Percentiles rank a stretch among this genome's conserved stretches.
Evolutionary conservation across 2,329 filamentous ascomycete genomes (phyloP).

Genomic region (Nemania sp.): DNA sequence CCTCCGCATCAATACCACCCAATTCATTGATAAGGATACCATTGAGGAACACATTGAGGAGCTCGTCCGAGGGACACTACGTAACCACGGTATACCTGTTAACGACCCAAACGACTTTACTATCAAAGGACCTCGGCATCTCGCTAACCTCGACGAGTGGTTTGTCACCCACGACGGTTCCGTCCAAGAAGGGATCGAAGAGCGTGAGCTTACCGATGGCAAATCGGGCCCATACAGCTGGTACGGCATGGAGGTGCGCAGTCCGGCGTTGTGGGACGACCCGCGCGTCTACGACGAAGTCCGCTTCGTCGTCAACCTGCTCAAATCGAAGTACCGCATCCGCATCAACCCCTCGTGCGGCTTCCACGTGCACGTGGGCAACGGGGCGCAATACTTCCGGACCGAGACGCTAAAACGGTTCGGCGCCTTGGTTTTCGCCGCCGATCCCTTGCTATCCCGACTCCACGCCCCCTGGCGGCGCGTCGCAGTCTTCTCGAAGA

Average conservation of each 20-base stretch:
- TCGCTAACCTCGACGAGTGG: slow-evolving; percentile 39
- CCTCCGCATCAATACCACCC: slow-evolving; percentile 35
- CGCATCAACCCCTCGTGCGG: slow-evolving; percentile 53
- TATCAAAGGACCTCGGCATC: slow-evolving; percentile 15
- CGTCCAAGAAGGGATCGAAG: slow-evolving; percentile 5
- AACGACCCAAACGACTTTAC: not conserved
- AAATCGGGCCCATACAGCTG: slow-evolving; percentile 42
- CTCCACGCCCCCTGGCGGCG: slow-evolving; percentile 53
- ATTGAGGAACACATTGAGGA: not conserved
- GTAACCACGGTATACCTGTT: slow-evolving; percentile 38
- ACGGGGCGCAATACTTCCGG: slow-evolving; percentile 50
- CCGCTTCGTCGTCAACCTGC: slow-evolving; percentile 48
- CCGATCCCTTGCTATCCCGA: slow-evolving; percentile 53
- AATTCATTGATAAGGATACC: no score
- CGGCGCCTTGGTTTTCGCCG: slow-evolving; percentile 53
- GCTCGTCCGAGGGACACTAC: slow-evolving; percentile 39
- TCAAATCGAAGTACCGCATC: slow-evolving; percentile 50
- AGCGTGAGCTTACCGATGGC: not conserved
- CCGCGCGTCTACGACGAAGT: slow-evolving; percentile 48
- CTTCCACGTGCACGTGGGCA: slow-evolving; percentile 55
- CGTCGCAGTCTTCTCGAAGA: slow-evolving; percentile 31
- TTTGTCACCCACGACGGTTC: slow-evolving; percentile 29
- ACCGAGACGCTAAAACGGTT: slow-evolving; percentile 48
- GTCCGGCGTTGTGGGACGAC: slow-evolving; percentile 52
- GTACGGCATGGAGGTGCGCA: slow-evolving; percentile 50